phyloP scores from a whole-genome alignment of 495 filamentous ascomycete genomes.

The Lophiotrema nucula region DNA sequence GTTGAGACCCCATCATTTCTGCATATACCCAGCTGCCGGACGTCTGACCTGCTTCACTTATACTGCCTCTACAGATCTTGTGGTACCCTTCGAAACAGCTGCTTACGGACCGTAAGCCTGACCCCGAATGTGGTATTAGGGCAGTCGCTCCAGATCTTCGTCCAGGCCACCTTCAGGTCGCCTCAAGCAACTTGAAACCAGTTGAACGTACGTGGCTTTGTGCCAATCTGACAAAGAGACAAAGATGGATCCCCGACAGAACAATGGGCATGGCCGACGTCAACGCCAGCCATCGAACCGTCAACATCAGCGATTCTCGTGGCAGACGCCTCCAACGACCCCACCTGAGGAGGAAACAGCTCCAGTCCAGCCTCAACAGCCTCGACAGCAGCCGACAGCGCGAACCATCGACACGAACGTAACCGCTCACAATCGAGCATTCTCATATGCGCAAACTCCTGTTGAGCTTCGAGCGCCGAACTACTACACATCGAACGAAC shows the following conservation, averaged over 20 bases:
- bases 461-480: conserved; percentile 10
- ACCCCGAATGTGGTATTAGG: not conserved
- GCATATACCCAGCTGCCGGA: not conserved
- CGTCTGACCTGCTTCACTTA: conserved; percentile 7
- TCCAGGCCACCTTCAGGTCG: conserved; percentile 1
- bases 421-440: conserved; percentile 9
- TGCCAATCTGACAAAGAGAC: not conserved
- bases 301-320: conserved; percentile 31
- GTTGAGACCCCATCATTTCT: not conserved
- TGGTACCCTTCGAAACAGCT: not conserved
- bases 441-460: conserved; percentile 28
- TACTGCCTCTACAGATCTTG: conserved; percentile 9
- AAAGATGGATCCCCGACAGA: conserved; percentile 25
- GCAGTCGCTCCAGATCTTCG: not conserved
- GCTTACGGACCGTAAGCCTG: conserved; percentile 5
- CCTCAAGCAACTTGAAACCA: not conserved
- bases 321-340: conserved; percentile 17
- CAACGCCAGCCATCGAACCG: conserved; percentile 17
- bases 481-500: conserved; percentile 1
- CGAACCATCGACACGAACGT: conserved; percentile 4
- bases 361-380: conserved; percentile 5
- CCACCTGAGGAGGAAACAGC: conserved; percentile 8
- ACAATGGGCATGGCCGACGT: not conserved
- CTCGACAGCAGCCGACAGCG: not conserved
- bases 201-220: not conserved